Percentiles rank a stretch among this genome's conserved stretches.
These are phyloP conservation scores for Cercophora newfieldiana DNA, from an alignment of 495 filamentous ascomycete genomes.

Conservation along the genomic window DNA sequence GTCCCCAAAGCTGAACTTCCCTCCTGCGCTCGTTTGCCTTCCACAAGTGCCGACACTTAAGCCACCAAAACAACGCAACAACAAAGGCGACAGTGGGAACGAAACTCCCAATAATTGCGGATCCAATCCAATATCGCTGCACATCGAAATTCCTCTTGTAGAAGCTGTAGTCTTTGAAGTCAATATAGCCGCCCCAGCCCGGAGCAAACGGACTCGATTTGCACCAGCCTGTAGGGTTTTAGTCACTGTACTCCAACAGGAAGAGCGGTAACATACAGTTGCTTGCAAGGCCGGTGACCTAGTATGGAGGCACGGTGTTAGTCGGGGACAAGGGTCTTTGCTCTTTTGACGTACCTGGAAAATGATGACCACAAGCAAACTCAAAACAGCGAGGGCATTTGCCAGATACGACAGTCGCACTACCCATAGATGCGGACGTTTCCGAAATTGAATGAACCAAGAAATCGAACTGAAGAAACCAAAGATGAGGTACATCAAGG, in stretches of 20 bases:
- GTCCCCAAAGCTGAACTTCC: background rate
- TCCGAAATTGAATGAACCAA: conserved; percentile 14
- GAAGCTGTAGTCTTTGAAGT: conserved; percentile 21
- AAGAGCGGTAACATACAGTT: conserved; percentile 15
- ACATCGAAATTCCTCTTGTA: conserved; percentile 13
- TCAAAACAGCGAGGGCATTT: conserved; percentile 3
- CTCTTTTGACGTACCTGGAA: background rate
- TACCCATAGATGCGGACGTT: background rate
- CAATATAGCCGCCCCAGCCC: conserved; percentile 28
- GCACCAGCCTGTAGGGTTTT: background rate
- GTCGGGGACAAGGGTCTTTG: background rate
- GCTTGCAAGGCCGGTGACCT: conserved; percentile 39
- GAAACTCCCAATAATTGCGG: background rate
- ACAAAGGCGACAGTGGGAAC: background rate
- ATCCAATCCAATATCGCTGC: background rate
- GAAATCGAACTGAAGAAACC: background rate
- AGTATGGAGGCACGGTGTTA: background rate
- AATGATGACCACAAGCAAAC: background rate
- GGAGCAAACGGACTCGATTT: background rate
- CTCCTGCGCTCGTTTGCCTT: background rate
- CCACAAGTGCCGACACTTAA: background rate
- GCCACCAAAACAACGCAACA: background rate
- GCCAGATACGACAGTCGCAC: background rate
- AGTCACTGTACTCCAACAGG: no score
- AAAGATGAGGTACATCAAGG: background rate